Percentiles rank a stretch among this genome's conserved stretches.
Evolutionary conservation across 1,284 basidiomycete species (phyloP).

Genomic region (Amylostereum areolatum): DNA sequence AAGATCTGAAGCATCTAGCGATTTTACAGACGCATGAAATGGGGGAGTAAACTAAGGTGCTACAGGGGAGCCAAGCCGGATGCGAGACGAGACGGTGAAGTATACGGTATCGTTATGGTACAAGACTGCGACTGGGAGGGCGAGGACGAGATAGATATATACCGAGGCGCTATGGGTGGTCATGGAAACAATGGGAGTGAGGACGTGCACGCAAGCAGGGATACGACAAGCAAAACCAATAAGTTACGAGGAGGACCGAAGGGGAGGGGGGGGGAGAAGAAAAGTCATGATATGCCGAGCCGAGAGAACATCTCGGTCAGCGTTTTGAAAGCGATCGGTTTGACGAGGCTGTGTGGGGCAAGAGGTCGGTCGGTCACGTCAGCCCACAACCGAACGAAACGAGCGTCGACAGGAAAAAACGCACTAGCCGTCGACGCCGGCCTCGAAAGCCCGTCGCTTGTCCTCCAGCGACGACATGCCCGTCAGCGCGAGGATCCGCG

Average conservation of each 20-base stretch:
- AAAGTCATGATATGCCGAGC: slow-evolving; percentile 52
- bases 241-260: not conserved
- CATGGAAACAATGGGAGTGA: too few species aligned
- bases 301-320: slow-evolving; percentile 80
- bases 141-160: too few species aligned
- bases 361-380: slow-evolving; percentile 1
- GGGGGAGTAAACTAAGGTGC: too few species aligned
- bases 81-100: too few species aligned
- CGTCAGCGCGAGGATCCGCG: slow-evolving; percentile 85
- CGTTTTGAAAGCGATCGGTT: slow-evolving; percentile 89
- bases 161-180: too few species aligned
- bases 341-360: slow-evolving; percentile 60
- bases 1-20: too few species aligned
- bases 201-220: too few species aligned
- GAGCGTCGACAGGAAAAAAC: slow-evolving; percentile 24
- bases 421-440: slow-evolving; percentile 93
- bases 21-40: too few species aligned
- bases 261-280: not conserved
- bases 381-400: slow-evolving; percentile 2
- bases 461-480: slow-evolving; percentile 92
- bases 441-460: slow-evolving; percentile 85
- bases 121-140: too few species aligned
- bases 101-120: too few species aligned
- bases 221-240: too few species aligned
- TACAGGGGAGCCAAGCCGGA: too few species aligned